A percentile compares a stretch with the other conserved stretches of the same genome.
phyloP scores from a whole-genome alignment of 2,329 filamentous ascomycete species.

The Colletotrichum navitas region DNA sequence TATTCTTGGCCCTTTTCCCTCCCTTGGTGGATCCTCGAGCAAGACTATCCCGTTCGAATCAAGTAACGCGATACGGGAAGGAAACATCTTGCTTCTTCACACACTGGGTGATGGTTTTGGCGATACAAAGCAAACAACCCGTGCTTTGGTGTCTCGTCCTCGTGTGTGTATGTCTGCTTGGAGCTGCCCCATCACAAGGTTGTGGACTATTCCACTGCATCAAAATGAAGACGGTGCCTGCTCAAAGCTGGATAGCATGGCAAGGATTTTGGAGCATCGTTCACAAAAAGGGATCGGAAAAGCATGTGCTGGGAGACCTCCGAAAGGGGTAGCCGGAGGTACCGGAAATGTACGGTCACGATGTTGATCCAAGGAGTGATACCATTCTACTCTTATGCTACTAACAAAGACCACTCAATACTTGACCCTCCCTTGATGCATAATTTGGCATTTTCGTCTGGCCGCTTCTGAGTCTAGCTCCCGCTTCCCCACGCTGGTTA shows the following conservation, averaged over 20 bases:
- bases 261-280: background rate
- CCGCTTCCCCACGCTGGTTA: background rate
- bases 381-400: slow-evolving; percentile 29
- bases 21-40: background rate
- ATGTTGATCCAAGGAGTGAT: slow-evolving; percentile 13
- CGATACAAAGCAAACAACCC: slow-evolving; percentile 3
- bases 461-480: background rate
- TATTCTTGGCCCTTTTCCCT: background rate
- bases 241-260: background rate
- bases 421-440: background rate
- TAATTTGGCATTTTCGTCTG: background rate
- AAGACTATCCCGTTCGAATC: background rate
- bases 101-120: slow-evolving; percentile 9
- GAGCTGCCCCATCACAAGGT: background rate
- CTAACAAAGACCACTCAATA: slow-evolving; percentile 7
- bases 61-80: background rate
- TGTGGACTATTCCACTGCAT: background rate
- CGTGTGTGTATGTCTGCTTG: background rate
- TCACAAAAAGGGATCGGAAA: background rate
- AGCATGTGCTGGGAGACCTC: background rate
- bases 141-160: background rate
- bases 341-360: slow-evolving; percentile 1
- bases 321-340: slow-evolving; percentile 11
- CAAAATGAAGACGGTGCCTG: background rate
- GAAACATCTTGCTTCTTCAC: slow-evolving; percentile 9